Conservation (phyloP, 805 yeast genomes). For the Suhomyces prunicola region DNA sequence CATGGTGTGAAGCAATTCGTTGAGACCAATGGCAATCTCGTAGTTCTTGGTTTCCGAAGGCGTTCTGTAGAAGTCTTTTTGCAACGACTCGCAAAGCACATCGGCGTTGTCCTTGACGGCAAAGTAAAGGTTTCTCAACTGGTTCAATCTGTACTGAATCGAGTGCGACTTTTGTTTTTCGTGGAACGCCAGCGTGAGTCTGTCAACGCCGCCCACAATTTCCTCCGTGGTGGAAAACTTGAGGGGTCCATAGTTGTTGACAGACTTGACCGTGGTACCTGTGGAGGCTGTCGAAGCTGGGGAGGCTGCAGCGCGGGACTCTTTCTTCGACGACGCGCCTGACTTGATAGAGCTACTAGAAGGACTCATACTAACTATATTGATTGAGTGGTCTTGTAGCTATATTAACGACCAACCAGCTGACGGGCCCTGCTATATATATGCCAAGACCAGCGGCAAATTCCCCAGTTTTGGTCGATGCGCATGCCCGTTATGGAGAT, state of each 20-base stretch:
- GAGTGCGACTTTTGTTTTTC: slow-evolving; percentile 45
- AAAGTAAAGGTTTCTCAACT: slow-evolving; percentile 64
- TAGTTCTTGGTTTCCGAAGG: slow-evolving; percentile 56
- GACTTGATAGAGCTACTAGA: background rate
- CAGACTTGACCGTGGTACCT: background rate
- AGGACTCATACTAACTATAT: no score
- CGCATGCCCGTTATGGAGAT: background rate
- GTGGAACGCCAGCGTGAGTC: slow-evolving; percentile 43
- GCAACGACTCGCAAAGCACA: slow-evolving; percentile 53
- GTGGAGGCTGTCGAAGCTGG: background rate
- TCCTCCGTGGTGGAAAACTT: slow-evolving; percentile 45
- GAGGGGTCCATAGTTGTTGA: slow-evolving; percentile 13
- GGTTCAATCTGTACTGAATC: slow-evolving; percentile 55
- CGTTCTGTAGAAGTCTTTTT: slow-evolving; percentile 65
- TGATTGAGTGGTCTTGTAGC: no score
- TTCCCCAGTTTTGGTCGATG: background rate
- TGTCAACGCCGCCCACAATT: slow-evolving; percentile 46
- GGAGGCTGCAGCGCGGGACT: background rate
- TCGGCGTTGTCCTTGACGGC: slow-evolving; percentile 59
- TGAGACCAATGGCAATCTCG: slow-evolving; percentile 52
- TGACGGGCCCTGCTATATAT: no score
- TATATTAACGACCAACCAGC: no score
- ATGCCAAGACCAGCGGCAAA: background rate
- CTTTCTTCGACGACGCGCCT: background rate
- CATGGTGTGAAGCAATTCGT: slow-evolving; percentile 60